Evolutionary conservation across 805 yeast species (phyloP).

Genomic region (Wilhelminamyces savonicus): DNA sequence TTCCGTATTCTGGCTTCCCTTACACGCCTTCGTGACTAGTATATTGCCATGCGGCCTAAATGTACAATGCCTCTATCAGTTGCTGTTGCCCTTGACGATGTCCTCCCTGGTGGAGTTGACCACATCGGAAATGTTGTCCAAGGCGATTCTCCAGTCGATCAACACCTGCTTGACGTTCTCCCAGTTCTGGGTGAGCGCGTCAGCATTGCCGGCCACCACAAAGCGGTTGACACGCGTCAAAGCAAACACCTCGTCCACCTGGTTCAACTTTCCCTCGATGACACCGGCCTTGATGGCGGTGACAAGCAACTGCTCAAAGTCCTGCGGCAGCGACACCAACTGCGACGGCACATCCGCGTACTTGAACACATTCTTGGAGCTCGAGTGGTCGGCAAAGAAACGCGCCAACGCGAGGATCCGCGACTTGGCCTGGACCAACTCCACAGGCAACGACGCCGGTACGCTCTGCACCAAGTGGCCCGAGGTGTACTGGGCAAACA

Average conservation of each 20-base stretch:
- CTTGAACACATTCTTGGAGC: slow-evolving; percentile 22
- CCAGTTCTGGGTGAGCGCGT: slow-evolving; percentile 28
- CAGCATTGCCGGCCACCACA: slow-evolving; percentile 31
- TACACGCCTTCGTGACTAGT: too few relatives aligned
- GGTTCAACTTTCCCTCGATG: slow-evolving; percentile 40
- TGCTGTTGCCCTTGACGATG: slow-evolving; percentile 24
- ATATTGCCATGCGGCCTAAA: too few relatives aligned
- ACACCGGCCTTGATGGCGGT: slow-evolving; percentile 39
- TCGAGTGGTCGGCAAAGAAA: slow-evolving; percentile 22
- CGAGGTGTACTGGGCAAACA: slow-evolving; percentile 27
- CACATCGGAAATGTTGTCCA: slow-evolving; percentile 34
- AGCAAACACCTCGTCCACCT: slow-evolving; percentile 33
- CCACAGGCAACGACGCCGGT: slow-evolving; percentile 15
- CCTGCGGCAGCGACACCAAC: slow-evolving; percentile 20
- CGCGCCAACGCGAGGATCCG: slow-evolving; percentile 35
- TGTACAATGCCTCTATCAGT: too few relatives aligned
- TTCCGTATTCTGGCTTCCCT: too few relatives aligned
- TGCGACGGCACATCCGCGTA: slow-evolving; percentile 31
- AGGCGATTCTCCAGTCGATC: slow-evolving; percentile 33
- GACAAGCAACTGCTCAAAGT: slow-evolving; percentile 34
- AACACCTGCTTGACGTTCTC: slow-evolving; percentile 28
- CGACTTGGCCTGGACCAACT: slow-evolving; percentile 26
- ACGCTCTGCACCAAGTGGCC: slow-evolving; percentile 26
- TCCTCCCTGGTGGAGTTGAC: slow-evolving; percentile 38
- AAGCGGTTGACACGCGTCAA: slow-evolving; percentile 36